These are phyloP conservation scores for Epicoccum nigrum DNA, from an alignment of 2,329 filamentous ascomycete species.

Conservation along the genomic window DNA sequence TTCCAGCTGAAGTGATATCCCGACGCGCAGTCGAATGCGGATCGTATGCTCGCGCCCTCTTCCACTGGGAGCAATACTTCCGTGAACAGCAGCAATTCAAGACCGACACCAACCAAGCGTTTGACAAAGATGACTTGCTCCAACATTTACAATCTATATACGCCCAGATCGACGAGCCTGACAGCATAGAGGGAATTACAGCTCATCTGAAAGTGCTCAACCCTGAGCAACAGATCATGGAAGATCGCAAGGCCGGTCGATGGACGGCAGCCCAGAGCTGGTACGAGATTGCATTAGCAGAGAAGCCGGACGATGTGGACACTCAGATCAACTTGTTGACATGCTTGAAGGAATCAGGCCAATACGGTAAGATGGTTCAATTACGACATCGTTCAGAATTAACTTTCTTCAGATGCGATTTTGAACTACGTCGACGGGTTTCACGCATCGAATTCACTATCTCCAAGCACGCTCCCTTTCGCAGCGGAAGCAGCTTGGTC, in stretches of 20 bases:
- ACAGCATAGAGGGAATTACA: constrained; percentile 93
- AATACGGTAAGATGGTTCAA: constrained; percentile 69
- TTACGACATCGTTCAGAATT: constrained; percentile 22
- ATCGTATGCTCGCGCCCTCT: constrained; percentile 88
- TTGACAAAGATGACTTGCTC: constrained; percentile 66
- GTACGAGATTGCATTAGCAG: constrained; percentile 89
- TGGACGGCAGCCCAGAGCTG: constrained; percentile 97
- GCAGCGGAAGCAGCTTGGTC: constrained; percentile 93
- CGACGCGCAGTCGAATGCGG: constrained; percentile 89
- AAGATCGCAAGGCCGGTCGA: constrained; percentile 88
- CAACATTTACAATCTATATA: constrained; percentile 91
- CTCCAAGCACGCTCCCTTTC: constrained; percentile 70
- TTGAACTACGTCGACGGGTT: constrained; percentile 87
- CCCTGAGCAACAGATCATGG: constrained; percentile 89
- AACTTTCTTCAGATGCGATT: constrained; percentile 68
- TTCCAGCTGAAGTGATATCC: constrained; percentile 76
- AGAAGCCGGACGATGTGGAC: constrained; percentile 76
- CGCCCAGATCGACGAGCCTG: constrained; percentile 95
- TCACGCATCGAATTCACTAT: constrained; percentile 47
- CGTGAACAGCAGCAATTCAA: constrained; percentile 58
- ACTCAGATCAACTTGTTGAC: constrained; percentile 82
- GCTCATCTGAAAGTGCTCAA: constrained; percentile 85
- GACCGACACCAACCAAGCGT: constrained; percentile 55
- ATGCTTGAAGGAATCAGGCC: constrained; percentile 93
- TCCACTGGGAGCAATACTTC: constrained; percentile 93